phyloP scores from a whole-genome alignment of 2,329 filamentous ascomycete genomes.

The Phoma sp. region DNA sequence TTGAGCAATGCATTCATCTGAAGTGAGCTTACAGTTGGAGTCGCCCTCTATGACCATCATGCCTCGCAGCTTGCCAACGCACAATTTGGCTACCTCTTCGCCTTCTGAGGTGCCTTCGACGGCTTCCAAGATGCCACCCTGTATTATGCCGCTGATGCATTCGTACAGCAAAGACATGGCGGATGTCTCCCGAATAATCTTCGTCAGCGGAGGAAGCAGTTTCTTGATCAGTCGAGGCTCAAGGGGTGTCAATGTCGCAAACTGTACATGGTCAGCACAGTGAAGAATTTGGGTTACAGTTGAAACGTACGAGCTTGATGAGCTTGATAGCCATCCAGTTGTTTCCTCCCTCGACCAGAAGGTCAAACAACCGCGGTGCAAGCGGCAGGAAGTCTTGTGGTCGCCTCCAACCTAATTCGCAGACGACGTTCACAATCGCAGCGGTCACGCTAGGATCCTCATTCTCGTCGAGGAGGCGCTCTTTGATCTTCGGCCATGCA shows the following conservation, averaged over 20 bases:
- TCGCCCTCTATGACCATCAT: slow-evolving; percentile 96
- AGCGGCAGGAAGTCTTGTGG: slow-evolving; percentile 93
- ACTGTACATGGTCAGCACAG: slow-evolving; percentile 60
- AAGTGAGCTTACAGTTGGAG: slow-evolving; percentile 74
- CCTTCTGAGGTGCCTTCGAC: slow-evolving; percentile 80
- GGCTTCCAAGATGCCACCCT: slow-evolving; percentile 89
- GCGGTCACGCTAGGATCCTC: slow-evolving; percentile 94
- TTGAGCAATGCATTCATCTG: slow-evolving; percentile 15
- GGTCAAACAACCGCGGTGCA: slow-evolving; percentile 88
- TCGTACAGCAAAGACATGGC: slow-evolving; percentile 99
- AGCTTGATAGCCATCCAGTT: slow-evolving; percentile 99
- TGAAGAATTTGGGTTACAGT: too few relatives aligned
- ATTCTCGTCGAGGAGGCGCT: slow-evolving; percentile 84
- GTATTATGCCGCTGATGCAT: slow-evolving; percentile 97
- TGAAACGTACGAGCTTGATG: slow-evolving; percentile 81
- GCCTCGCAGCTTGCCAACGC: slow-evolving; percentile 88
- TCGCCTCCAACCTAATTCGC: slow-evolving; percentile 91
- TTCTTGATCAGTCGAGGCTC: slow-evolving; percentile 93
- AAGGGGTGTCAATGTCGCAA: slow-evolving; percentile 90
- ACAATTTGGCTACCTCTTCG: slow-evolving; percentile 90
- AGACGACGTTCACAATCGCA: slow-evolving; percentile 95
- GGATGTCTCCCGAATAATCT: slow-evolving; percentile 90
- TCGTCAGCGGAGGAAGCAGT: slow-evolving; percentile 85
- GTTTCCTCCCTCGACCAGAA: slow-evolving; percentile 89
- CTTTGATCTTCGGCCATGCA: slow-evolving; percentile 97